Evolutionary conservation across 192 early-diverging fungal genomes (phyloP).

Genomic region (Gonapodya prolifera): DNA sequence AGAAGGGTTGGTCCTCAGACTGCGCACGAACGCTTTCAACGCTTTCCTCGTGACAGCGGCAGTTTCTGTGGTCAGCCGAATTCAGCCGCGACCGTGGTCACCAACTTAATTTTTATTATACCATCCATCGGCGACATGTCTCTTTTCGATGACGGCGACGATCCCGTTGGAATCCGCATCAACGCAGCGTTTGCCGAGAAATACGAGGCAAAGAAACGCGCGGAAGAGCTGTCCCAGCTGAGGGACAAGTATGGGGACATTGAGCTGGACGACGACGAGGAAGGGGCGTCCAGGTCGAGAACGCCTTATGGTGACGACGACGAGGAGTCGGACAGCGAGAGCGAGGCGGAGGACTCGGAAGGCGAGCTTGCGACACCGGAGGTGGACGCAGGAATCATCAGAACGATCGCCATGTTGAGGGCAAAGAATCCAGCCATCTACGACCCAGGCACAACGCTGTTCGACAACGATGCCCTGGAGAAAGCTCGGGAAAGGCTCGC

Average conservation of each 20-base stretch:
- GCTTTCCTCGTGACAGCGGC: no score
- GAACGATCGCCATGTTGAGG: constrained; percentile 71
- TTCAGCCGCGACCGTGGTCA: no score
- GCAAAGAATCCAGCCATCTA: constrained; percentile 72
- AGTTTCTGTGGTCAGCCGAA: no score
- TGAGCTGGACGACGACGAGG: neutral
- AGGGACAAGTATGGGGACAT: constrained; percentile 46
- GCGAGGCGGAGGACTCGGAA: constrained; percentile 59
- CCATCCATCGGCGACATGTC: neutral
- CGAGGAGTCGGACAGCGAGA: constrained; percentile 39
- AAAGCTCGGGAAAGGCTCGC: constrained; percentile 51
- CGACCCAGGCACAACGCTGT: constrained; percentile 62
- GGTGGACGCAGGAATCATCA: constrained; percentile 85
- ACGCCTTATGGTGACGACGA: constrained; percentile 22
- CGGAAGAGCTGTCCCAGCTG: constrained; percentile 49
- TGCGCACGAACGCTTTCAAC: no score
- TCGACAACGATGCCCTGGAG: constrained; percentile 47
- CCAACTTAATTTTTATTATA: no score
- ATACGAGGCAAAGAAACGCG: constrained; percentile 49
- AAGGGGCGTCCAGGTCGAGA: neutral
- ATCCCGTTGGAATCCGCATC: constrained; percentile 21
- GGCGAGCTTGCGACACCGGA: constrained; percentile 77
- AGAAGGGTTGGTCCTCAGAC: no score
- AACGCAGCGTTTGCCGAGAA: constrained; percentile 41
- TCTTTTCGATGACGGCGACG: constrained; percentile 15